Evolutionary conservation across 1,139 yeast species (phyloP).

Genomic region (Magnusiomyces ingens): DNA sequence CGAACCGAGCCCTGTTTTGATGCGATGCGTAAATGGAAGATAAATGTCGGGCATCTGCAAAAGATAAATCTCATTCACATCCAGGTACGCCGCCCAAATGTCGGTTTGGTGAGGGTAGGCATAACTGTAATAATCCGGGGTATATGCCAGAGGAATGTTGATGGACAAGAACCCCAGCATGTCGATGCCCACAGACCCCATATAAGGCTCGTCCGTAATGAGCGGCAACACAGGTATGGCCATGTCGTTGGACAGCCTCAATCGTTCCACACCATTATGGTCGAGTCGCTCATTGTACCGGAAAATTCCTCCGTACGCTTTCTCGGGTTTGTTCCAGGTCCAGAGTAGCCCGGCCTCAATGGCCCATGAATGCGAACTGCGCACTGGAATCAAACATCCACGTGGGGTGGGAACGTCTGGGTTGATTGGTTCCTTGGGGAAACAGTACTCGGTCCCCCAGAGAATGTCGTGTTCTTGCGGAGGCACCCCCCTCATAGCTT

Average conservation of each 20-base stretch:
- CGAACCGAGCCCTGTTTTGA: background rate
- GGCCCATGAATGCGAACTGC: background rate
- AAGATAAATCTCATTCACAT: conserved; percentile 22
- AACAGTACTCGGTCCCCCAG: conserved; percentile 2
- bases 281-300: background rate
- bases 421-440: background rate
- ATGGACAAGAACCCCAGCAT: background rate
- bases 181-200: conserved; percentile 17
- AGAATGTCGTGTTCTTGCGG: background rate
- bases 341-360: background rate
- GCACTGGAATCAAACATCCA: conserved; percentile 3
- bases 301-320: conserved; percentile 3
- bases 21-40: background rate
- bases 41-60: background rate
- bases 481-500: background rate
- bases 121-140: conserved; percentile 24
- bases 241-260: conserved; percentile 10
- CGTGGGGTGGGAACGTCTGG: background rate
- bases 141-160: conserved; percentile 23
- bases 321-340: conserved; percentile 3
- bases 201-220: conserved; percentile 25
- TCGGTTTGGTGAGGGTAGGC: conserved; percentile 20
- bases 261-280: background rate
- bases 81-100: conserved; percentile 24
- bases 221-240: conserved; percentile 23